A percentile compares a stretch with the other conserved stretches of the same genome.
phyloP scores from a whole-genome alignment of 139 green algal genomes.

The Chlamydomonas applanata region DNA sequence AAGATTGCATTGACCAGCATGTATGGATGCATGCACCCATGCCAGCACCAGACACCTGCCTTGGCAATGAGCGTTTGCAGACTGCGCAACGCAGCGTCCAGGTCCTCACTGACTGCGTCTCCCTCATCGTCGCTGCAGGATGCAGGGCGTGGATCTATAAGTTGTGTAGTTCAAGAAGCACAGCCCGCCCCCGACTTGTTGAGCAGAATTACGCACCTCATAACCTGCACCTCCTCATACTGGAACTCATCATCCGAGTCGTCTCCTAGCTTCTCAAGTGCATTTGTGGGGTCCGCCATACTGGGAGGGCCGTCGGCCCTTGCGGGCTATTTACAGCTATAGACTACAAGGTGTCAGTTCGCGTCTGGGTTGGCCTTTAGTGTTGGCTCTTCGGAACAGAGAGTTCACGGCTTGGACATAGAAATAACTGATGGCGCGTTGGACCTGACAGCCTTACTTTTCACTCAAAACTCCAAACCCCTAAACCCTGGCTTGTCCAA shows the following conservation, averaged over 20 bases:
- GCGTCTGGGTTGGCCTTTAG: no score
- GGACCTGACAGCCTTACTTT: no score
- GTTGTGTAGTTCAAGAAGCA: background rate
- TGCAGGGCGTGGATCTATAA: background rate
- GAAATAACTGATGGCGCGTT: no score
- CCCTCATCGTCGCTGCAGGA: constrained; percentile 48
- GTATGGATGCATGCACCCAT: no score
- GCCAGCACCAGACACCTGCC: background rate
- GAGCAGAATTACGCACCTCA: constrained; percentile 33
- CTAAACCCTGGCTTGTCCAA: no score
- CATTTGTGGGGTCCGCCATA: background rate
- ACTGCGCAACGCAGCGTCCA: constrained; percentile 67
- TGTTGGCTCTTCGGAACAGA: no score
- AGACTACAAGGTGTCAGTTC: no score
- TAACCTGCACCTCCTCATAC: constrained; percentile 76
- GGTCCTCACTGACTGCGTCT: constrained; percentile 70
- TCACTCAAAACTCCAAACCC: no score
- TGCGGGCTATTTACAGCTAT: no score
- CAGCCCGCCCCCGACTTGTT: background rate
- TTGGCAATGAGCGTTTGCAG: constrained; percentile 59
- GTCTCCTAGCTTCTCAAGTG: constrained; percentile 15
- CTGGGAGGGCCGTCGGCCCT: no score
- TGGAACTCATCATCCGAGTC: constrained; percentile 79
- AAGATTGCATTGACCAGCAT: no score
- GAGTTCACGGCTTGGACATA: no score